These are phyloP conservation scores for Nymphaea thermarum DNA, from an alignment of 164 flowering plant genomes.

Conservation along the genomic window DNA sequence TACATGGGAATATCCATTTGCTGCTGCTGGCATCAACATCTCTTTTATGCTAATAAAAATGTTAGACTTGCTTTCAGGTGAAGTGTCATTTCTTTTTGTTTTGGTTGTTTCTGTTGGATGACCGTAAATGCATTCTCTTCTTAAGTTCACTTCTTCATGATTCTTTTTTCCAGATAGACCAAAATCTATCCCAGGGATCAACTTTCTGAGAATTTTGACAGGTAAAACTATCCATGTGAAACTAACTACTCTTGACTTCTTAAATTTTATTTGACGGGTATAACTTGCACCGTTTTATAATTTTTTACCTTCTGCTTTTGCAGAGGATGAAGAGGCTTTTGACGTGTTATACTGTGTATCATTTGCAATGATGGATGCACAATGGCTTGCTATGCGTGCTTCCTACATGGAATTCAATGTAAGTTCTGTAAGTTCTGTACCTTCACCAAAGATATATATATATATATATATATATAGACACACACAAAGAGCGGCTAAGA, in stretches of 20 bases:
- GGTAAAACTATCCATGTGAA: conserved; percentile 24
- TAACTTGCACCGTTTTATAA: background rate
- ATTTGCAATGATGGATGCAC: conserved; percentile 92
- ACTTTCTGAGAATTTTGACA: conserved; percentile 64
- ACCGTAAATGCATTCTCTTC: background rate
- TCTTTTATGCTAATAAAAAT: conserved; percentile 90
- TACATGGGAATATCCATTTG: conserved; percentile 97
- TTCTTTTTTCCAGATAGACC: conserved; percentile 59
- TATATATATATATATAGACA: too few relatives aligned
- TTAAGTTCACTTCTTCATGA: too few relatives aligned
- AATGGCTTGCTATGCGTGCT: conserved; percentile 96
- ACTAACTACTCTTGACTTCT: background rate
- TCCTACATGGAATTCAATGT: conserved; percentile 99
- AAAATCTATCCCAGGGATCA: conserved; percentile 59
- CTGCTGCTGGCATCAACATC: conserved; percentile 95
- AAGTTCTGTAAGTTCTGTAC: conserved; percentile 24
- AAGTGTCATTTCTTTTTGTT: background rate
- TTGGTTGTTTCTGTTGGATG: background rate
- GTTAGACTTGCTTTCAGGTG: conserved; percentile 83
- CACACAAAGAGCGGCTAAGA: background rate
- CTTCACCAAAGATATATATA: background rate
- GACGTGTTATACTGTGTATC: conserved; percentile 79
- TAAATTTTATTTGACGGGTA: background rate
- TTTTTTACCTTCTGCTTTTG: conserved; percentile 10
- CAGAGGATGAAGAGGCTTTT: conserved; percentile 92